phyloP scores from a whole-genome alignment of 306 rosid species.

The Cucurbita maxima region DNA sequence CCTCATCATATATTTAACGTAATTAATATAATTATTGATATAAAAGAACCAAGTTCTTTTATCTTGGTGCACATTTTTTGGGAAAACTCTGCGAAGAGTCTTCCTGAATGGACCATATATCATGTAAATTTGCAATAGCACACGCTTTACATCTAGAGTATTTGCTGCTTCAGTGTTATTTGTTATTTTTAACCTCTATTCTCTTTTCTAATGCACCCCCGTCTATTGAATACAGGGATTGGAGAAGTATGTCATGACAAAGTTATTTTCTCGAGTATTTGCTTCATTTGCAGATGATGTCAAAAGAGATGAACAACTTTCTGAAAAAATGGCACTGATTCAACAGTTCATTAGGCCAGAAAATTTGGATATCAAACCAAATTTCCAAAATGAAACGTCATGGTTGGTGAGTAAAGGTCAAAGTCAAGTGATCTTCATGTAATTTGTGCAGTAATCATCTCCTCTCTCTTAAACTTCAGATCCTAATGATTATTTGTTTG shows the following conservation, averaged over 20 bases:
- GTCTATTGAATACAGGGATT: conserved; percentile 52
- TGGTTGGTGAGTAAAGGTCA: conserved; percentile 71
- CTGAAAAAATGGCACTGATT: conserved; percentile 71
- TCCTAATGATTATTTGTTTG: not conserved
- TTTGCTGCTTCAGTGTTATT: not conserved
- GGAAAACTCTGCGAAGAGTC: not conserved
- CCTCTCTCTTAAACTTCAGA: not conserved
- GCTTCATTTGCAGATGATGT: conserved; percentile 82
- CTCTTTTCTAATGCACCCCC: conserved; percentile 2
- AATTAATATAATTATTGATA: not conserved
- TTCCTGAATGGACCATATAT: too few relatives aligned
- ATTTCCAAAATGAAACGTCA: conserved; percentile 80
- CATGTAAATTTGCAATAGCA: not conserved
- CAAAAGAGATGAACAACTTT: conserved; percentile 56
- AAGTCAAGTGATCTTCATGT: not conserved
- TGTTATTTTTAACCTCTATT: not conserved
- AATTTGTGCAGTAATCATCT: not conserved
- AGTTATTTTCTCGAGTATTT: conserved; percentile 86
- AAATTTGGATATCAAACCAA: conserved; percentile 74
- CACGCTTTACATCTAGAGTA: not conserved
- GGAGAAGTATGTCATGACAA: conserved; percentile 99
- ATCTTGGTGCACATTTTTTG: not conserved
- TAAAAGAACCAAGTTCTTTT: not conserved
- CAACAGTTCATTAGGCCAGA: conserved; percentile 91
- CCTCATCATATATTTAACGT: not conserved